These are phyloP conservation scores for Meredithiella fracta DNA, from an alignment of 2,329 filamentous ascomycete species.

Conservation along the genomic window DNA sequence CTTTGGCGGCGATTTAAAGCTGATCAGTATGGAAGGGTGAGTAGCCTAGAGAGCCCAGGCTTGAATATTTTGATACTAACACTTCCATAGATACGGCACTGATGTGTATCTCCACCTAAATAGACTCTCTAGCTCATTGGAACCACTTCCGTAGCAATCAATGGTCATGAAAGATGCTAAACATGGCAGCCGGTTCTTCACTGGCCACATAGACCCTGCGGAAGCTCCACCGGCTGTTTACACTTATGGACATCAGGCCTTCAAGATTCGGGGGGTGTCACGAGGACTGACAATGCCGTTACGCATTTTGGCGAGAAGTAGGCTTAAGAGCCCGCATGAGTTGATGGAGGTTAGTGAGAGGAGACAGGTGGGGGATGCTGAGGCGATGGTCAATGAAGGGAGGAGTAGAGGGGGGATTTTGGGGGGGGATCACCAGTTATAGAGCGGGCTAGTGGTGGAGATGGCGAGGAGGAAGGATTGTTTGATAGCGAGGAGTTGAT, in stretches of 20 bases:
- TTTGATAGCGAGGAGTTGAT: background rate
- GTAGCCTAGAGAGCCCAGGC: constrained; percentile 20
- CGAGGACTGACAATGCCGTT: constrained; percentile 52
- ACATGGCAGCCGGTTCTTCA: constrained; percentile 12
- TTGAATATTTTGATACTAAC: background rate
- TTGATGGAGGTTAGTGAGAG: constrained; percentile 65
- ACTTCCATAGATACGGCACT: constrained; percentile 62
- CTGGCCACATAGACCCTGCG: constrained; percentile 23
- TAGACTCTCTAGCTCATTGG: constrained; percentile 82
- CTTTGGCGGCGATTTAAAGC: constrained; percentile 89
- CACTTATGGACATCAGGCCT: constrained; percentile 16
- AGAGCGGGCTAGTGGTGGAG: constrained; percentile 13
- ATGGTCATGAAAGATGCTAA: constrained; percentile 61
- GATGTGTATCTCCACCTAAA: constrained; percentile 98
- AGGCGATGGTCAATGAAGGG: constrained; percentile 51
- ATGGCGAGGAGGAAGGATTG: background rate
- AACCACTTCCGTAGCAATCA: constrained; percentile 90
- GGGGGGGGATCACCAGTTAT: constrained; percentile 23
- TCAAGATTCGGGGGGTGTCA: constrained; percentile 18
- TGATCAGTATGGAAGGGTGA: constrained; percentile 99
- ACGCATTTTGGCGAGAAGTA: constrained; percentile 46
- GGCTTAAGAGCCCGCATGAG: constrained; percentile 31
- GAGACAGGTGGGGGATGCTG: constrained; percentile 78
- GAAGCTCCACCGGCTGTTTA: constrained; percentile 22
- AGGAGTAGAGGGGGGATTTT: constrained; percentile 15